phyloP scores from a whole-genome alignment of 257 asterid species.

The Jacaranda copaia region DNA sequence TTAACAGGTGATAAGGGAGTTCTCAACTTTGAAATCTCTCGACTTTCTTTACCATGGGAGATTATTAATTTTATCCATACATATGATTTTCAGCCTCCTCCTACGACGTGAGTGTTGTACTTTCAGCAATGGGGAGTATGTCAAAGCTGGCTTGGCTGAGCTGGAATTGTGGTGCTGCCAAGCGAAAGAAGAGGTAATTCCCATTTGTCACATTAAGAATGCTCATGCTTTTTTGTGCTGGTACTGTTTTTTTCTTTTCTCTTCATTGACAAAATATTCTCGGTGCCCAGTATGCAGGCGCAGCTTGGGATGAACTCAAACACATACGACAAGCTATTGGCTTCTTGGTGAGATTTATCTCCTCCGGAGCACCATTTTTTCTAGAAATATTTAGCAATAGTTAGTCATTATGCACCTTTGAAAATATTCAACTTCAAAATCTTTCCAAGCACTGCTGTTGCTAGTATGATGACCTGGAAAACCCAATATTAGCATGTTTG shows the following conservation, averaged over 20 bases:
- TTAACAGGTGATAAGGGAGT: slow-evolving; percentile 64
- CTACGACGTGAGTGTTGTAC: slow-evolving; percentile 99
- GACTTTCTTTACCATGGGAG: background rate
- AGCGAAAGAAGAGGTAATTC: slow-evolving; percentile 92
- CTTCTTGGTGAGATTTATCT: slow-evolving; percentile 63
- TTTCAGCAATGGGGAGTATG: slow-evolving; percentile 96
- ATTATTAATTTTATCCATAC: slow-evolving; percentile 27
- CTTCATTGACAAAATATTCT: slow-evolving; percentile 28
- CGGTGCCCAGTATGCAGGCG: slow-evolving; percentile 86
- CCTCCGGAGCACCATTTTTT: too few species aligned
- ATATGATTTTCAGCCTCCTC: slow-evolving; percentile 70
- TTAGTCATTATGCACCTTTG: too few species aligned
- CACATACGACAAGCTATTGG: slow-evolving; percentile 99
- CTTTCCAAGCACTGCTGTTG: too few species aligned
- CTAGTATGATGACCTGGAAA: too few species aligned
- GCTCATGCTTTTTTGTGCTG: background rate
- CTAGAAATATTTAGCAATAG: too few species aligned
- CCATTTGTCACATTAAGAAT: background rate
- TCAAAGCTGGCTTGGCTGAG: slow-evolving; percentile 95
- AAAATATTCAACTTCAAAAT: too few species aligned
- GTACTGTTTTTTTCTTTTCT: slow-evolving; percentile 20
- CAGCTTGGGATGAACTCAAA: slow-evolving; percentile 98
- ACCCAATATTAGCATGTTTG: too few species aligned
- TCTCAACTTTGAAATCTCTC: background rate
- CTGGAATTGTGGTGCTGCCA: slow-evolving; percentile 96